These are phyloP conservation scores for Epichloe bromicola DNA, from an alignment of 2,329 filamentous ascomycete genomes.

Conservation along the genomic window DNA sequence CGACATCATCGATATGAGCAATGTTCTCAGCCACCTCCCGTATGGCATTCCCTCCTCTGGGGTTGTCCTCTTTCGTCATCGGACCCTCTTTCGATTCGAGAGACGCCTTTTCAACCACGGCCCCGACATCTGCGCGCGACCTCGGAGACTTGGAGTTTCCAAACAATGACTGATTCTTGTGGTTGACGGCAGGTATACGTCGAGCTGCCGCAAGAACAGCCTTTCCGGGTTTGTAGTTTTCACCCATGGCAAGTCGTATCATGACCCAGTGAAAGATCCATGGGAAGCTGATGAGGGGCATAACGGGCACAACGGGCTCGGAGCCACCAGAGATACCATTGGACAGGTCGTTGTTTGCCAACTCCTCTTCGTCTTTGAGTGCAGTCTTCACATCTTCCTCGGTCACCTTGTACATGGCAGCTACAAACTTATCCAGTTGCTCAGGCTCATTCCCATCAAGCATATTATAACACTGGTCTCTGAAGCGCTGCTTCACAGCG, in stretches of 20 bases:
- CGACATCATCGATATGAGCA: not conserved
- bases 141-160: not conserved
- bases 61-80: not conserved
- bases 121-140: not conserved
- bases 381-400: conserved; percentile 53
- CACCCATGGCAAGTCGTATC: conserved; percentile 19
- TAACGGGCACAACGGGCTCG: conserved; percentile 16
- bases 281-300: conserved; percentile 85
- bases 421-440: conserved; percentile 57
- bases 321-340: not conserved
- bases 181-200: not conserved
- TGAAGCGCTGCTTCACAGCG: conserved; percentile 56
- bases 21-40: not conserved
- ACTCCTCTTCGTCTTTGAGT: conserved; percentile 21
- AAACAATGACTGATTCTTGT: not conserved
- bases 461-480: conserved; percentile 49
- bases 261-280: conserved; percentile 69
- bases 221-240: conserved; percentile 12
- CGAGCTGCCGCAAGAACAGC: conserved; percentile 8
- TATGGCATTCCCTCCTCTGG: not conserved
- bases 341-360: conserved; percentile 17
- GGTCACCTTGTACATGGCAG: conserved; percentile 81
- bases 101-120: not conserved
- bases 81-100: not conserved
- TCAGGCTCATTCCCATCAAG: conserved; percentile 47